These are phyloP conservation scores for Rubus parviflorus DNA, from an alignment of 306 rosid species.

Conservation along the genomic window DNA sequence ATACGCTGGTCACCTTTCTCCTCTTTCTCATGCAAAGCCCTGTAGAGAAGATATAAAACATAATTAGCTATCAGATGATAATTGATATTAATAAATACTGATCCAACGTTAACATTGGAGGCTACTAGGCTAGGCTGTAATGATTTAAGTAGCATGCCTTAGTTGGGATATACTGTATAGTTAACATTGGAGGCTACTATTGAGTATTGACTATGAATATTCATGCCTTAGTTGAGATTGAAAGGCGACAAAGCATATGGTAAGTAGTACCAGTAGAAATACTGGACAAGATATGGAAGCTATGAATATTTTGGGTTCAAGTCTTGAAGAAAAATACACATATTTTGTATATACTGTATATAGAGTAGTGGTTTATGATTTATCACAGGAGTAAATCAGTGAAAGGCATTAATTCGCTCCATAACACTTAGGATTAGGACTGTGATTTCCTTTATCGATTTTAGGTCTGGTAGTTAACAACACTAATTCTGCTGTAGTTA, in stretches of 20 bases:
- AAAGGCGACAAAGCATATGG: not conserved
- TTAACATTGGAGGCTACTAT: no score
- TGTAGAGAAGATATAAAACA: slow-evolving; percentile 22
- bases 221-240: not conserved
- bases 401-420: no score
- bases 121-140: not conserved
- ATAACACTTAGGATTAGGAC: no score
- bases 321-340: not conserved
- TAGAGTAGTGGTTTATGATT: no score
- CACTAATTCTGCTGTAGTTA: no score
- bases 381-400: no score
- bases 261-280: not conserved
- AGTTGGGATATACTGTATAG: not conserved
- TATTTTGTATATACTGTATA: not conserved
- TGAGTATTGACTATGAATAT: not conserved
- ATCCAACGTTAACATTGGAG: not conserved
- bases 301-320: not conserved
- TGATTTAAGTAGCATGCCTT: not conserved
- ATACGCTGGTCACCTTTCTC: slow-evolving; percentile 58
- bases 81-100: not conserved
- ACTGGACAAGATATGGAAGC: not conserved
- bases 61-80: not conserved
- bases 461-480: no score
- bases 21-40: slow-evolving; percentile 87
- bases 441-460: no score